Evolutionary conservation across 139 green algal species (phyloP), one percentile per base, ranked within the genome.

Genomic region (Tetraselmis striata): DNA sequence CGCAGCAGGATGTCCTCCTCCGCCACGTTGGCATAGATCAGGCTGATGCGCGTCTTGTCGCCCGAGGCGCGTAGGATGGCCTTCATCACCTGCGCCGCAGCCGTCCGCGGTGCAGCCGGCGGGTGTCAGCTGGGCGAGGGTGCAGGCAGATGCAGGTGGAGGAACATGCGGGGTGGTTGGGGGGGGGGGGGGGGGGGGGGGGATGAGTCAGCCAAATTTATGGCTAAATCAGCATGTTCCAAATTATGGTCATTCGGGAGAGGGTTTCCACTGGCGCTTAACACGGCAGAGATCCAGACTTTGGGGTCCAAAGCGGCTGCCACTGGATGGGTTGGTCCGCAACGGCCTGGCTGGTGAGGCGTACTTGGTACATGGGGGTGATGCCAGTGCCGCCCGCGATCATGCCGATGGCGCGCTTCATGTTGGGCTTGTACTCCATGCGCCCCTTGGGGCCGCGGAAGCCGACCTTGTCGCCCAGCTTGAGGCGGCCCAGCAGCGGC

Each of bases 361-460:
- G 67, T 22, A 94, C 80, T 84, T 98, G 95, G 75, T 91, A 98
- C 96, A 98, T 98, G 77, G 96, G 96, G 0, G 96, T 98, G 75
- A 99, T 94, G 26, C 96, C 96, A 0, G 95, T 96, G 82, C 96
- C 96, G n/a, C 96, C 96, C 59, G 94, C 95, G 31, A 99, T 32
- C 96, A 98, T 98, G 78, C 95, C 94, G 27, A 96, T 88, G 29
- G 86, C 80, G 26, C 84, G 84, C 83, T 94, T 93, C 86, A 91
- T 92, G 89, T 94, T 93, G 23, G 83, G 83, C 30, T 83, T 82
- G 86, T 97, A 97, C 25, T 84, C 76, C 59, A 97, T 95, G 18
- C 87, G 83, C 0, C 94, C 95, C 82, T 96, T 98, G 26, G 95
- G 95, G 0, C 95, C 95, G 82, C 95, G 95, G 90, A 98, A 96